phyloP scores from a whole-genome alignment of 163 green algal species.

The Scenedesmus sp. region DNA sequence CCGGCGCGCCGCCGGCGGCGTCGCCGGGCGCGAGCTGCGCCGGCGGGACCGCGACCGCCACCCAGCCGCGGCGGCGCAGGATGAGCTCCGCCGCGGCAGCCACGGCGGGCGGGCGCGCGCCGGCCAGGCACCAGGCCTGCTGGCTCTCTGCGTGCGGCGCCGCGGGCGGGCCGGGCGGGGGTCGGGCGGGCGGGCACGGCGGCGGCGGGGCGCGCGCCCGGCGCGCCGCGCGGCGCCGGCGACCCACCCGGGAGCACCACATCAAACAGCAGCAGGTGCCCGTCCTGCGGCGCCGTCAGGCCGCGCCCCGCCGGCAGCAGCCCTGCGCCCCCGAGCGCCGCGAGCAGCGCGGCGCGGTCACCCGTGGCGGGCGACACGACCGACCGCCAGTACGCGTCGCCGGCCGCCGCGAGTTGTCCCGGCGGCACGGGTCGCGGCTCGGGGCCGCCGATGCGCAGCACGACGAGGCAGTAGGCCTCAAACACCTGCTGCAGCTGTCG shows the following conservation, averaged over 20 bases:
- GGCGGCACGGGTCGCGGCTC: background rate
- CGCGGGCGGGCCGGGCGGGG: too few species aligned
- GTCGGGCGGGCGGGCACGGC: too few species aligned
- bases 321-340: background rate
- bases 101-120: background rate
- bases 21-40: slow-evolving; percentile 22
- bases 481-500: slow-evolving; percentile 38
- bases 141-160: slow-evolving; percentile 17
- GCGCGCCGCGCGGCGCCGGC: too few species aligned
- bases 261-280: slow-evolving; percentile 43
- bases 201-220: too few species aligned
- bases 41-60: slow-evolving; percentile 2
- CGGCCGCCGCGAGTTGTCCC: slow-evolving; percentile 9
- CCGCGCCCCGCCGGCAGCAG: background rate
- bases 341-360: background rate
- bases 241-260: slow-evolving; percentile 4
- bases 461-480: slow-evolving; percentile 39
- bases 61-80: slow-evolving; percentile 15
- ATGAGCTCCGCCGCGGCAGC: slow-evolving; percentile 17
- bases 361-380: background rate
- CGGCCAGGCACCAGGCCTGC: slow-evolving; percentile 18
- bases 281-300: background rate
- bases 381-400: background rate
- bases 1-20: too few species aligned
- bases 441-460: slow-evolving; percentile 11